Evolutionary conservation across 2,329 filamentous ascomycete genomes (phyloP).

Genomic region (Leptographium lundbergii): DNA sequence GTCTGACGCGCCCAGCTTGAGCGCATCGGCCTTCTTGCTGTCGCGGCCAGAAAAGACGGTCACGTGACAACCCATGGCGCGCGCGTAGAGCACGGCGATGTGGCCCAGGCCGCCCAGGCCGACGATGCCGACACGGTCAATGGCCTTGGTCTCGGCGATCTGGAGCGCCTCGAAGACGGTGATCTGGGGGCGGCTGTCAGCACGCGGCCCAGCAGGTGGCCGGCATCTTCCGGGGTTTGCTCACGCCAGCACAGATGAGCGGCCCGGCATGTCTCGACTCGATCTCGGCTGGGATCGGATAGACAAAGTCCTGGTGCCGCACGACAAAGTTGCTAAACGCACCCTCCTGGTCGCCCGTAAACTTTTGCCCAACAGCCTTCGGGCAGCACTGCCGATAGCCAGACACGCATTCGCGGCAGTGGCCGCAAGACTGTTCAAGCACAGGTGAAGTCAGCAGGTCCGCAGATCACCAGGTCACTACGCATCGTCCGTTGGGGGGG

Average conservation of each 20-base stretch:
- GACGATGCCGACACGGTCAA: constrained; percentile 21
- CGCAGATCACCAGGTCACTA: background rate
- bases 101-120: constrained; percentile 48
- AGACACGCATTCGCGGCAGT: constrained; percentile 1
- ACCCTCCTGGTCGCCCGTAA: constrained; percentile 1
- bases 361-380: constrained; percentile 3
- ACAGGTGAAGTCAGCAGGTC: background rate
- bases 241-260: constrained; percentile 3
- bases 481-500: too few relatives aligned
- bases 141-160: constrained; percentile 13
- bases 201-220: too few relatives aligned
- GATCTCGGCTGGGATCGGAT: constrained; percentile 2
- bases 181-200: background rate
- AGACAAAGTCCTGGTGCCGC: constrained; percentile 7
- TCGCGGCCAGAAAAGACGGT: constrained; percentile 7
- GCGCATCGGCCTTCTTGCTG: constrained; percentile 5
- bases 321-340: constrained; percentile 5
- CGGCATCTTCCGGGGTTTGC: background rate
- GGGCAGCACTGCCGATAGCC: constrained; percentile 6
- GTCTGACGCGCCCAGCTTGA: constrained; percentile 5
- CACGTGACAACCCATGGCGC: constrained; percentile 13
- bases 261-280: background rate
- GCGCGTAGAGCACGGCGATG: constrained; percentile 49
- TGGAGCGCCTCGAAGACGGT: constrained; percentile 25
- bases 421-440: constrained; percentile 1